Evolutionary conservation across 2,329 filamentous ascomycete genomes (phyloP).

Genomic region (Scortechinia acanthostroma): DNA sequence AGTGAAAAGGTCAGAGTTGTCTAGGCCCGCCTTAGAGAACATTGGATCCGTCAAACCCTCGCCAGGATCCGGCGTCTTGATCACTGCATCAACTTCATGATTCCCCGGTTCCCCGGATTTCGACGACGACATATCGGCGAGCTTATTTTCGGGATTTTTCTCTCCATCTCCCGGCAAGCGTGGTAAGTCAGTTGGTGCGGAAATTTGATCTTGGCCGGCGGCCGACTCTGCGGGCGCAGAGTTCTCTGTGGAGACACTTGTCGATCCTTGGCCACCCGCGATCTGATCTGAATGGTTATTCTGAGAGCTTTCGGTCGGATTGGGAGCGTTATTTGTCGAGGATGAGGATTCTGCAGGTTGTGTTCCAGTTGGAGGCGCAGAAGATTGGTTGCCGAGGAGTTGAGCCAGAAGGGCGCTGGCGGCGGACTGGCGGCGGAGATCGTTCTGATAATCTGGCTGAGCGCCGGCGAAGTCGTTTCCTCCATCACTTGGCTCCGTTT

Average conservation of each 20-base stretch:
- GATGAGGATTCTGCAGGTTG: not conserved
- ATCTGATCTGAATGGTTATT: not conserved
- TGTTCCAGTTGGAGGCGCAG: constrained; percentile 2
- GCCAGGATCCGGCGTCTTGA: not conserved
- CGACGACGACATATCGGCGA: too few relatives aligned
- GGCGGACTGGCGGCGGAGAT: constrained; percentile 17
- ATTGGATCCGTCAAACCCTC: not conserved
- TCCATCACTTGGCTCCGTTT: constrained; percentile 16
- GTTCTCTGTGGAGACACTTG: not conserved
- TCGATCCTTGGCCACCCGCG: too few relatives aligned
- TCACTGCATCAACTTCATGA: not conserved
- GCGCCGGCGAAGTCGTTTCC: not conserved
- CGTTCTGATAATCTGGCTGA: too few relatives aligned
- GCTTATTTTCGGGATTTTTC: too few relatives aligned
- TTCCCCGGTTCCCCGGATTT: not conserved
- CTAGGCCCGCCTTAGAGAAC: not conserved
- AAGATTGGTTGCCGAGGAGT: constrained; percentile 23
- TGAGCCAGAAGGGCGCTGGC: constrained; percentile 29
- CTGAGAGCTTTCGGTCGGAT: too few relatives aligned
- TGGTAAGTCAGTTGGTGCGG: constrained; percentile 14
- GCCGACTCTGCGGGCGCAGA: not conserved
- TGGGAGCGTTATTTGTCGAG: not conserved
- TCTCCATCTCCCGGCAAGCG: too few relatives aligned
- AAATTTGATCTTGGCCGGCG: not conserved
- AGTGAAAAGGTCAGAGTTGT: not conserved